Evolutionary conservation across 192 early-diverging fungal species (phyloP).

Genomic region (Kappamyces sp.): DNA sequence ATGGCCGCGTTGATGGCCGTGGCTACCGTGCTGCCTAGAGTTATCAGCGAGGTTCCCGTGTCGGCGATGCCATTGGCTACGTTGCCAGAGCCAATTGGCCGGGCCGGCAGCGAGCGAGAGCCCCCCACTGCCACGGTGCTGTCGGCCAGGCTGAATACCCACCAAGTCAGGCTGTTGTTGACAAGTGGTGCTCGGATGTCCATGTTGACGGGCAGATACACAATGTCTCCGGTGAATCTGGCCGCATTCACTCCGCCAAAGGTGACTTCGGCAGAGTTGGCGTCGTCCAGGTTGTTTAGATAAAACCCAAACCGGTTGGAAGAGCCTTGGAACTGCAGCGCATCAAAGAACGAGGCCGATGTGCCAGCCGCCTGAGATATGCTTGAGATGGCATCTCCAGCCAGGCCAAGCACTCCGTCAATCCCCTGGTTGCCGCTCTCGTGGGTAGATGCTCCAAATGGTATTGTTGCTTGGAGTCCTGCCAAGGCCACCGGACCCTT

Average conservation of each 20-base stretch:
- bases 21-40: constrained; percentile 11
- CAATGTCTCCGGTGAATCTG: constrained; percentile 39
- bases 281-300: constrained; percentile 8
- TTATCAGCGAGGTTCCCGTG: constrained; percentile 15
- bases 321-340: not conserved
- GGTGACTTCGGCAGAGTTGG: constrained; percentile 14
- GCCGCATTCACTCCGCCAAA: constrained; percentile 8
- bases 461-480: not conserved
- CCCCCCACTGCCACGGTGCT: too few relatives aligned
- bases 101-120: too few relatives aligned
- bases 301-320: constrained; percentile 11
- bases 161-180: constrained; percentile 2
- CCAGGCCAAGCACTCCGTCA: too few relatives aligned
- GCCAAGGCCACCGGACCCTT: too few relatives aligned
- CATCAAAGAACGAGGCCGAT: constrained; percentile 14
- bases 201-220: constrained; percentile 25
- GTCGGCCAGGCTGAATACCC: too few relatives aligned
- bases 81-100: too few relatives aligned
- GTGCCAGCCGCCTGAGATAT: too few relatives aligned
- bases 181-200: constrained; percentile 23
- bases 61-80: constrained; percentile 7
- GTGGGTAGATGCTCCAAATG: constrained; percentile 11
- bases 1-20: constrained; percentile 17
- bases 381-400: too few relatives aligned
- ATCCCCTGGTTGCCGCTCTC: too few relatives aligned